Evolutionary conservation across 2,329 filamentous ascomycete genomes (phyloP), one percentile per base, ranked within the genome.

Genomic region (Fusarium albosuccineum): DNA sequence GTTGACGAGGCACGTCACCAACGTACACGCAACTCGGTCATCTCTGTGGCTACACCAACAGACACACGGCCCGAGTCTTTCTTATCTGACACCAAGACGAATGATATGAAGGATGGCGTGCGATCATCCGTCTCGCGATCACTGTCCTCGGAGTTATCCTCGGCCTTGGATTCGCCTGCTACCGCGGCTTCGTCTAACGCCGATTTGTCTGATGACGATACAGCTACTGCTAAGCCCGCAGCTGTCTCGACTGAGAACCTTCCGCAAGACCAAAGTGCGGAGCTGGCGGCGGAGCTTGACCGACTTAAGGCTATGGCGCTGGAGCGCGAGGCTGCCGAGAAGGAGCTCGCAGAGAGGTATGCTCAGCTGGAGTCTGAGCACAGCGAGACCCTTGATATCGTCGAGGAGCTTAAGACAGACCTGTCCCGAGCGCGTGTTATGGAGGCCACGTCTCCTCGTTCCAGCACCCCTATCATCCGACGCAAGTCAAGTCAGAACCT

Each of bases 401-500:
- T 99, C 2, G 94, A 98, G 73, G 92, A 96, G 74, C 89, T 99
- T 61, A 97, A 97, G 83, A 89, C 89, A 0, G 93, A 97, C 74
- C 83, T 97, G 5, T 89, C 91, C 42, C 93, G 92, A 76, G 90
- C 92, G n/a, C 91, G 90, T 70, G 85, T 82, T 49, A 82, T 82
- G 33, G 85, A 89, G 62, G 80, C 83, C 30, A 82, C 86, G 0
- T 90, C 91, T n/a, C 85, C 88, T 6, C 86, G 88, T 33, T 85
- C 88, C 9, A 85, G 83, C n/a, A 87, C 88, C 1, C 89, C 91
- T n/a, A 89, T 97, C 70, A 94, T 97, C 73, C 92, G 94, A 66
- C 90, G 95, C 73, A 97, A 97, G 81, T 97, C 94, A 4, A 97
- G 93, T 76, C 94, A 97, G 78, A 96, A 92, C 64, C 85, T 97